Base-by-base conservation (phyloP, 768 basidiomycete genomes). In the Nevesoporus exiguus region DNA sequence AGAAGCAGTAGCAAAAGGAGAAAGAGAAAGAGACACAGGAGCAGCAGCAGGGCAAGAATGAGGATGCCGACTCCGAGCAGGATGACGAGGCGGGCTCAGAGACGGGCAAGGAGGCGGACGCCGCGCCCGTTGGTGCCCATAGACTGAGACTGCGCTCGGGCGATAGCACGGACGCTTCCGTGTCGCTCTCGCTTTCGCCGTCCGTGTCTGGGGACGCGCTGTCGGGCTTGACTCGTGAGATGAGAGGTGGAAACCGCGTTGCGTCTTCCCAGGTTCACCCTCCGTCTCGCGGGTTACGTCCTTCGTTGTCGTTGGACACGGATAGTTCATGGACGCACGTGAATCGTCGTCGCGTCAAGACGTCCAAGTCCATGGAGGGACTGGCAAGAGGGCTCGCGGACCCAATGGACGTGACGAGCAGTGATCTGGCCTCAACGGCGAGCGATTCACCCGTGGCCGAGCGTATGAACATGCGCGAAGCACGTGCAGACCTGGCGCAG, bases 251-350 rank as follows among this genome's bases (percentile, higher is more conserved):
- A 9, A 45, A 17, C 54, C 62, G 19, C 33, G 11, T 36, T 42
- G 57, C 31, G 39, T 44, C 52, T 14, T 43, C 42, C 25, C 24
- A 43, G 42, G 3, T 30, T 40, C 76, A 72, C 15, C 31, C 42
- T 70, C 46, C 51, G 11, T 34, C 46, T n/a, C 58, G 57, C 29
- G 61, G 58, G 40, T 52, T 51, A 25, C 52, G 55, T 5, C 47
- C 62, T 3, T 61, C 62, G 5, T 57, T 61, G 19, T 64, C 66
- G 15, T 52, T 69, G 17, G 81, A 81, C 54, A 81, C 79, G 2
- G 84, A 86, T 58, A 75, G 78, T 31, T 83, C 83, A 5, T 89
- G 88, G 88, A 88, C 86, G 21, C 84, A 82, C 51, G 83, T 89
- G n/a, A 79, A 80, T 57, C 71, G 78, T 27, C 73, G 73, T 50